Percentiles rank a stretch among this genome's conserved stretches.
These are phyloP conservation scores for Cordyceps farinosa DNA, from an alignment of 2,329 filamentous ascomycete genomes.

Conservation along the genomic window DNA sequence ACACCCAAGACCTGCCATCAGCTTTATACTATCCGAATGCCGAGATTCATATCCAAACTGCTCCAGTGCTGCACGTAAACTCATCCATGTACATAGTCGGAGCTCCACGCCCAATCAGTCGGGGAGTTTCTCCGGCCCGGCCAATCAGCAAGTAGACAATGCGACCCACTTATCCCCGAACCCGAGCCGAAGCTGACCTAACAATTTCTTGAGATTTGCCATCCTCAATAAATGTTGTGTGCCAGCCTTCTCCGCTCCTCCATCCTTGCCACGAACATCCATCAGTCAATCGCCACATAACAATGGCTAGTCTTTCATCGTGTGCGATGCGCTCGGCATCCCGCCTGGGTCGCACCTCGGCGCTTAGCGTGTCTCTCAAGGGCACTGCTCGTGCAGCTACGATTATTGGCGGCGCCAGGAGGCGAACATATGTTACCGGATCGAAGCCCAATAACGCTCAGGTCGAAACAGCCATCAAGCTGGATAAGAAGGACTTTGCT, in stretches of 20 bases:
- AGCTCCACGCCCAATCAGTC: neutral
- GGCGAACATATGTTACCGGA: constrained; percentile 77
- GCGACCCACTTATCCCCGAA: constrained; percentile 19
- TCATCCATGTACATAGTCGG: neutral
- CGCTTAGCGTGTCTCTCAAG: constrained; percentile 33
- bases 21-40: no score
- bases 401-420: constrained; percentile 27
- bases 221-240: constrained; percentile 14
- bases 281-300: constrained; percentile 22
- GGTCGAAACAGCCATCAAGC: constrained; percentile 80
- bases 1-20: neutral
- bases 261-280: constrained; percentile 13
- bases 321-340: constrained; percentile 73
- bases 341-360: constrained; percentile 46
- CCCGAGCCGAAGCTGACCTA: constrained; percentile 21
- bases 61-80: neutral
- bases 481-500: constrained; percentile 80
- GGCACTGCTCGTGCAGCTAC: constrained; percentile 30
- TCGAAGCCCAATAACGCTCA: constrained; percentile 76
- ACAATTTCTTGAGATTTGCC: constrained; percentile 20
- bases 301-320: constrained; percentile 64
- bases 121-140: neutral
- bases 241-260: constrained; percentile 14
- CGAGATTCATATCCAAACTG: neutral
- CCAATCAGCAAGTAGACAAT: constrained; percentile 14